These are phyloP conservation scores for Chalaropsis ovoidea DNA, from an alignment of 2,329 filamentous ascomycete genomes.

Conservation along the genomic window DNA sequence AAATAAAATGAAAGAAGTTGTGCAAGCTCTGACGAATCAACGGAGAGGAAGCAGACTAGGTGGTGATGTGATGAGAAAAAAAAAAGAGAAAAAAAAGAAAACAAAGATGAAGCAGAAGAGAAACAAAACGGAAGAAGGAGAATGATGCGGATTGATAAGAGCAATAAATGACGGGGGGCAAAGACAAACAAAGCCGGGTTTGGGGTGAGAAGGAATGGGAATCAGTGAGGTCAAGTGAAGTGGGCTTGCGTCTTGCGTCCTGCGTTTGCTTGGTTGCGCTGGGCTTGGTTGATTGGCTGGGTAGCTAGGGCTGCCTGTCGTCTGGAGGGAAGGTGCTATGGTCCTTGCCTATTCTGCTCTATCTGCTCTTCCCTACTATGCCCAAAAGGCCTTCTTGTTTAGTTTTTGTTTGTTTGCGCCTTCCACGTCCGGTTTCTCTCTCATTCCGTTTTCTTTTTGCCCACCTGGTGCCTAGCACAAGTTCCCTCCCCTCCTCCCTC, in stretches of 20 bases:
- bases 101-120: background rate
- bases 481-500: background rate
- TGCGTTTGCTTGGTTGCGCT: background rate
- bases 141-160: slow-evolving; percentile 14
- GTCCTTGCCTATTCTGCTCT: background rate
- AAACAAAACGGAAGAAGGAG: background rate
- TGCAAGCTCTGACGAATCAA: slow-evolving; percentile 20
- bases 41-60: slow-evolving; percentile 15
- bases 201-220: background rate
- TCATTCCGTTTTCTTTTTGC: slow-evolving; percentile 2
- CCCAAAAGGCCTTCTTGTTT: background rate
- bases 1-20: slow-evolving; percentile 17
- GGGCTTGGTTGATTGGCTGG: background rate
- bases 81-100: slow-evolving; percentile 7
- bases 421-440: slow-evolving; percentile 2
- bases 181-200: slow-evolving; percentile 7
- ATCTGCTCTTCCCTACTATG: background rate
- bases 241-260: background rate
- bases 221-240: background rate
- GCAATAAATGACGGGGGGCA: slow-evolving; percentile 8
- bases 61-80: slow-evolving; percentile 13
- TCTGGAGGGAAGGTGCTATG: background rate
- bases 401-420: background rate
- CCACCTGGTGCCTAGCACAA: background rate
- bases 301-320: background rate